Evolutionary conservation across 192 early-diverging fungal genomes (phyloP).

Genomic region (Kappamyces sp.): DNA sequence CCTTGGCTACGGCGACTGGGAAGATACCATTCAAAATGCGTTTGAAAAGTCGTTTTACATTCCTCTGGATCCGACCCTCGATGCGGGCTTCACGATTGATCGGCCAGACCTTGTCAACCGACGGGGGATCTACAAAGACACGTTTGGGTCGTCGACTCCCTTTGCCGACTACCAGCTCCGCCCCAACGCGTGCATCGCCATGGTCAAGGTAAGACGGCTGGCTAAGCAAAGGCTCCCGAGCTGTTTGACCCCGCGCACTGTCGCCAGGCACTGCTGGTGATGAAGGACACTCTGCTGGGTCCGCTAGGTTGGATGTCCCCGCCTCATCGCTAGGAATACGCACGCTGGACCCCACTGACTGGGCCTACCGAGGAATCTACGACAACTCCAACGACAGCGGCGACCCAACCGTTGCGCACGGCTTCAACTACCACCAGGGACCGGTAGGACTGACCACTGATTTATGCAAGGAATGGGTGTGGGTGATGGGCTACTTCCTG

Average conservation of each 20-base stretch:
- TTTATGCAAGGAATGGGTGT: slow-evolving; percentile 80
- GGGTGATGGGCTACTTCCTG: slow-evolving; percentile 84
- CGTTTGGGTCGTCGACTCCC: slow-evolving; percentile 57
- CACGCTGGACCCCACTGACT: slow-evolving; percentile 90
- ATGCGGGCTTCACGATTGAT: slow-evolving; percentile 54
- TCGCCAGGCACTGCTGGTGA: slow-evolving; percentile 56
- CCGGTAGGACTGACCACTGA: slow-evolving; percentile 37
- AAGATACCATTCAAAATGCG: slow-evolving; percentile 63
- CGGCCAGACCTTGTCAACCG: slow-evolving; percentile 63
- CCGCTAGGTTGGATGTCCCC: slow-evolving; percentile 51
- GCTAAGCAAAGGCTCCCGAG: slow-evolving; percentile 71
- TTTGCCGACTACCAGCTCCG: slow-evolving; percentile 90
- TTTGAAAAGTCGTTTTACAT: slow-evolving; percentile 90
- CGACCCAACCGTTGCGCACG: slow-evolving; percentile 85
- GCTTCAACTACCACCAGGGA: slow-evolving; percentile 97
- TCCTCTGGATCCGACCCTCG: slow-evolving; percentile 64
- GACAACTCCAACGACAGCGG: slow-evolving; percentile 84
- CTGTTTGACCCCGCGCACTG: slow-evolving; percentile 80
- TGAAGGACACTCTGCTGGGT: slow-evolving; percentile 63
- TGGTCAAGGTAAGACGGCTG: slow-evolving; percentile 58
- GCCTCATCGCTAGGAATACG: slow-evolving; percentile 65
- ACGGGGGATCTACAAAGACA: slow-evolving; percentile 94
- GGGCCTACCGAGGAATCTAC: slow-evolving; percentile 89
- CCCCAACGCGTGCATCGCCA: slow-evolving; percentile 85
- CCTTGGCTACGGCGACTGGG: slow-evolving; percentile 70